Conservation (phyloP, 768 basidiomycete genomes). For the Omphalotus guepiniiformis region DNA sequence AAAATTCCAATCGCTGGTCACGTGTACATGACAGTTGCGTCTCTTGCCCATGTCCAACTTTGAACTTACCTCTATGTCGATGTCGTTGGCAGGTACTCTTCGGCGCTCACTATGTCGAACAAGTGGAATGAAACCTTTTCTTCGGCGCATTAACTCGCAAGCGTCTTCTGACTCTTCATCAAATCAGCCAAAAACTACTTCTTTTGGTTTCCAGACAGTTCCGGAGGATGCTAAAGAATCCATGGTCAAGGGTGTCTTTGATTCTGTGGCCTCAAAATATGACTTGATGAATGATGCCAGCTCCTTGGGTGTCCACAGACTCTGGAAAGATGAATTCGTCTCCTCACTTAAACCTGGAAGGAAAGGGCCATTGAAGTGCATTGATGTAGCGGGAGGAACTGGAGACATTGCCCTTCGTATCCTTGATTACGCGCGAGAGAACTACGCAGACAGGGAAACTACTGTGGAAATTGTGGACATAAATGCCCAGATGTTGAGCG, state of each 20-base stretch:
- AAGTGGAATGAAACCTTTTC: conserved; percentile 1
- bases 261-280: conserved; percentile 92
- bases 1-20: not conserved
- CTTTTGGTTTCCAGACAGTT: conserved; percentile 92
- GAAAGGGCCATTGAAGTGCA: conserved; percentile 70
- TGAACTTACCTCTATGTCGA: not conserved
- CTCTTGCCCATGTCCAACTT: too few species aligned
- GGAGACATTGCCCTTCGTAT: conserved; percentile 96
- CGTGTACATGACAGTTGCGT: not conserved
- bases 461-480: conserved; percentile 90
- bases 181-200: conserved; percentile 49
- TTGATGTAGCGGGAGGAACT: conserved; percentile 97
- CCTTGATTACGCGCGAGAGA: conserved; percentile 84
- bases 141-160: conserved; percentile 18
- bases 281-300: conserved; percentile 99
- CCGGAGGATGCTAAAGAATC: conserved; percentile 84
- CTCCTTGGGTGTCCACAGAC: conserved; percentile 90
- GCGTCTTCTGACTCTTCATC: conserved; percentile 10
- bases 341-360: conserved; percentile 70
- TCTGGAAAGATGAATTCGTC: conserved; percentile 96
- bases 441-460: conserved; percentile 86
- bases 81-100: conserved; percentile 13
- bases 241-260: conserved; percentile 90
- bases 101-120: conserved; percentile 13
- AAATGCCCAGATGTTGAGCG: conserved; percentile 92